Conservation (phyloP, 2,329 filamentous ascomycete species). For the Penicillium crustosum region DNA sequence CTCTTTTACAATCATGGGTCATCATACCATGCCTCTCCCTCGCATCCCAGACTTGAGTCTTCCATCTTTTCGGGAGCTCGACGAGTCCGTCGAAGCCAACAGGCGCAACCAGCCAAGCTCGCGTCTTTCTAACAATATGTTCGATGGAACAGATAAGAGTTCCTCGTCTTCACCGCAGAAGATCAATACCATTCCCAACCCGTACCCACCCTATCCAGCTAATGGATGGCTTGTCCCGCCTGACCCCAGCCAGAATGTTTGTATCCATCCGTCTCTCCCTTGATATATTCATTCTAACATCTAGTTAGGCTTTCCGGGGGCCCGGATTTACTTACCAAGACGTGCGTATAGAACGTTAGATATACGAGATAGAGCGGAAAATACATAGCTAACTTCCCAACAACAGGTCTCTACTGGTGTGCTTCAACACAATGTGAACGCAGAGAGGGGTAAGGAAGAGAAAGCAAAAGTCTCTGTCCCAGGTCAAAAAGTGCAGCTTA, state of each 20-base stretch:
- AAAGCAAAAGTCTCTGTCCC: not conserved
- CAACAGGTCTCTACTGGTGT: not conserved
- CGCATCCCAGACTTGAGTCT: conserved; percentile 1
- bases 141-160: not conserved
- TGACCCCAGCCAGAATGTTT: conserved; percentile 12
- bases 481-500: not conserved
- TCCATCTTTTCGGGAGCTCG: conserved; percentile 10
- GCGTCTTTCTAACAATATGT: not conserved
- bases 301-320: not conserved
- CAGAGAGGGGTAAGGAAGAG: not conserved
- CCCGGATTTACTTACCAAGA: not conserved
- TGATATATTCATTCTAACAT: not conserved
- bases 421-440: not conserved
- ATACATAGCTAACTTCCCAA: not conserved
- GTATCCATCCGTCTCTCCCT: not conserved
- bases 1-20: not conserved
- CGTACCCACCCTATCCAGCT: conserved; percentile 1
- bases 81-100: conserved; percentile 1
- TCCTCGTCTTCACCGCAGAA: not conserved
- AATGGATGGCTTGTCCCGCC: not conserved
- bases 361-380: not conserved
- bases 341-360: not conserved
- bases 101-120: not conserved
- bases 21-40: conserved; percentile 1
- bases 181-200: not conserved